Conservation (phyloP, 495 filamentous ascomycete species). For the Aspergillus avenaceus region DNA sequence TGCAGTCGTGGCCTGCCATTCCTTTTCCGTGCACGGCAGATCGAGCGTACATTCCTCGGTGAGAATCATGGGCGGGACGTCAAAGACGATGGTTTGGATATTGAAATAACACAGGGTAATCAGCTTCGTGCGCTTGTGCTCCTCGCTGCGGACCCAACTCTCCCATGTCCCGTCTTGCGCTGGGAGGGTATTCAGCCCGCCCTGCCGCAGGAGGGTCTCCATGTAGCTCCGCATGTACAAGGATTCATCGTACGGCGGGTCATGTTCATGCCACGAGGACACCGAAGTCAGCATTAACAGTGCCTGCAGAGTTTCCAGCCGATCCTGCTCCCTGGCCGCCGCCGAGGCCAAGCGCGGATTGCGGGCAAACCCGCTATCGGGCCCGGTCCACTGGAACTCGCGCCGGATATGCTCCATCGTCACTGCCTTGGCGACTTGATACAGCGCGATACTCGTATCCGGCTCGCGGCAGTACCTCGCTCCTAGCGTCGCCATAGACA, state of each 20-base stretch:
- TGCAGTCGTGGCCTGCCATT: slow-evolving; percentile 30
- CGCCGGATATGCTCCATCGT: slow-evolving; percentile 36
- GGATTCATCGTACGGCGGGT: slow-evolving; percentile 32
- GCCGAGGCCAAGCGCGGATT: background rate
- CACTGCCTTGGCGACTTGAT: slow-evolving; percentile 37
- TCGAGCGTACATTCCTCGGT: slow-evolving; percentile 60
- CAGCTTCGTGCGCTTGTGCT: slow-evolving; percentile 41
- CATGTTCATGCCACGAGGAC: slow-evolving; percentile 33
- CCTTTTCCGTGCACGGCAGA: slow-evolving; percentile 49
- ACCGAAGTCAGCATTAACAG: slow-evolving; percentile 31
- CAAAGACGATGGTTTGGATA: slow-evolving; percentile 47
- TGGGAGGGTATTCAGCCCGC: slow-evolving; percentile 31
- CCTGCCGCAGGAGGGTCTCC: slow-evolving; percentile 31
- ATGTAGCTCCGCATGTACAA: slow-evolving; percentile 31
- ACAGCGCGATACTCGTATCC: slow-evolving; percentile 44
- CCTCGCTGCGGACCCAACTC: slow-evolving; percentile 48
- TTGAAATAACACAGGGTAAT: slow-evolving; percentile 49
- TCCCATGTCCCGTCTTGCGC: slow-evolving; percentile 32
- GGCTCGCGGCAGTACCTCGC: slow-evolving; percentile 57
- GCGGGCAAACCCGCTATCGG: background rate
- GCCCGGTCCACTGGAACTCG: slow-evolving; percentile 22
- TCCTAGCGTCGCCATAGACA: slow-evolving; percentile 62
- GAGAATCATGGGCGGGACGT: slow-evolving; percentile 49
- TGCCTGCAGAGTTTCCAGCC: slow-evolving; percentile 30
- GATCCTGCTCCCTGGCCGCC: slow-evolving; percentile 21